phyloP scores from a whole-genome alignment of 202 grass and related monocot species.

The Zoysia matrella region DNA sequence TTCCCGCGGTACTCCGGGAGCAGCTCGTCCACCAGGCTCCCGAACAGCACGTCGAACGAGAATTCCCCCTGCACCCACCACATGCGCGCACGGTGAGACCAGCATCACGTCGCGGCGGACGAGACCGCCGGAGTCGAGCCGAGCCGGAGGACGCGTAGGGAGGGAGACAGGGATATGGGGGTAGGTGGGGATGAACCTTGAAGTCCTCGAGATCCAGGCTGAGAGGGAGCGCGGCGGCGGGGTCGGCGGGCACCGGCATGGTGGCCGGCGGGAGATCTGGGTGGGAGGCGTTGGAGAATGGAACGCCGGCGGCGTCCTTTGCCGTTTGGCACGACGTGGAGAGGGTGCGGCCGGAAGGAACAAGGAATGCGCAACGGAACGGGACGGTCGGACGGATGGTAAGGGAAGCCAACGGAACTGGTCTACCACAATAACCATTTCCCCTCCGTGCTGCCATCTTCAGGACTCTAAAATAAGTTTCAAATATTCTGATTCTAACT shows the following conservation, averaged over 20 bases:
- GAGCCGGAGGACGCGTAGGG: conserved; percentile 1
- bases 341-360: conserved; percentile 2
- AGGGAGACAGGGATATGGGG: neutral
- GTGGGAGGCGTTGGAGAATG: neutral
- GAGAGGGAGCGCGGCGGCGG: conserved; percentile 73
- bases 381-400: neutral
- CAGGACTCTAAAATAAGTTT: too few relatives aligned
- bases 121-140: neutral
- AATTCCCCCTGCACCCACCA: conserved; percentile 74
- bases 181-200: conserved; percentile 66
- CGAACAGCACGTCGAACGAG: conserved; percentile 94
- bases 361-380: neutral
- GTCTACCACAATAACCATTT: too few relatives aligned
- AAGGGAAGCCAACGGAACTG: neutral
- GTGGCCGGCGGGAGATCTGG: conserved; percentile 49
- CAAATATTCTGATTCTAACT: too few relatives aligned
- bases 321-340: conserved; percentile 24
- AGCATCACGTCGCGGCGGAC: neutral
- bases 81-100: neutral
- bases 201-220: conserved; percentile 96
- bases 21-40: conserved; percentile 85
- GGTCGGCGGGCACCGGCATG: conserved; percentile 65
- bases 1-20: conserved; percentile 79
- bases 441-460: too few relatives aligned
- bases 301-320: conserved; percentile 19